phyloP scores from a whole-genome alignment of 208 protist genomes.

The Porcisia deanei region DNA sequence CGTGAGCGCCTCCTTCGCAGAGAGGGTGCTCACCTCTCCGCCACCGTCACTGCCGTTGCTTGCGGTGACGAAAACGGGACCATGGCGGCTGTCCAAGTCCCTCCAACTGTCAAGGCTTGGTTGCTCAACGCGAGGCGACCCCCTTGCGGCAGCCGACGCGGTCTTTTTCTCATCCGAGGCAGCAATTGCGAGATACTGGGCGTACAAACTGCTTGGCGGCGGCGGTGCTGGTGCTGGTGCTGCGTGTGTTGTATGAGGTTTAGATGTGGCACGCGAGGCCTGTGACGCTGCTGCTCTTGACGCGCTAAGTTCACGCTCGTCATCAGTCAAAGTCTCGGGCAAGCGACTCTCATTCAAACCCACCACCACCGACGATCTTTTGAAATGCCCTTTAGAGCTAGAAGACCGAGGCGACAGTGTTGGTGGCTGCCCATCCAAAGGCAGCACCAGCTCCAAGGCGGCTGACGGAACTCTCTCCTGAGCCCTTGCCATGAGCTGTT shows the following conservation, averaged over 20 bases:
- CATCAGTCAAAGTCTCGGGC: background rate
- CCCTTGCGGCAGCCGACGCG: background rate
- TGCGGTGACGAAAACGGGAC: background rate
- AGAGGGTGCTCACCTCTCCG: background rate
- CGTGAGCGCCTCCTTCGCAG: slow-evolving; percentile 45
- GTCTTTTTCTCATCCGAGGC: background rate
- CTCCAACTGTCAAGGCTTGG: background rate
- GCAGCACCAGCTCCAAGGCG: slow-evolving; percentile 42
- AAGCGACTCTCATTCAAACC: slow-evolving; percentile 42
- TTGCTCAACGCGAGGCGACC: background rate
- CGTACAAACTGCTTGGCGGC: slow-evolving; percentile 29
- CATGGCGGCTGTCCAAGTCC: background rate
- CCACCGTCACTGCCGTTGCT: slow-evolving; percentile 10
- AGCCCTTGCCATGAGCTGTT: slow-evolving; percentile 44
- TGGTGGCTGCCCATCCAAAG: slow-evolving; percentile 28
- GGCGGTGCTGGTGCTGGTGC: background rate
- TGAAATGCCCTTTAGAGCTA: background rate
- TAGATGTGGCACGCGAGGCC: background rate
- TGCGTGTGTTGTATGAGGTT: background rate
- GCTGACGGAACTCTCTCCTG: slow-evolving; percentile 39
- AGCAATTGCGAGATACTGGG: slow-evolving; percentile 39
- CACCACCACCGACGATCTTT: slow-evolving; percentile 11
- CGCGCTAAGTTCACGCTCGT: too few species aligned
- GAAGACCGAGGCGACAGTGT: slow-evolving; percentile 1
- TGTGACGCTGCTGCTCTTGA: background rate